Evolutionary conservation across 1,284 basidiomycete genomes (phyloP).

Genomic region (Hymenochaete sp.): DNA sequence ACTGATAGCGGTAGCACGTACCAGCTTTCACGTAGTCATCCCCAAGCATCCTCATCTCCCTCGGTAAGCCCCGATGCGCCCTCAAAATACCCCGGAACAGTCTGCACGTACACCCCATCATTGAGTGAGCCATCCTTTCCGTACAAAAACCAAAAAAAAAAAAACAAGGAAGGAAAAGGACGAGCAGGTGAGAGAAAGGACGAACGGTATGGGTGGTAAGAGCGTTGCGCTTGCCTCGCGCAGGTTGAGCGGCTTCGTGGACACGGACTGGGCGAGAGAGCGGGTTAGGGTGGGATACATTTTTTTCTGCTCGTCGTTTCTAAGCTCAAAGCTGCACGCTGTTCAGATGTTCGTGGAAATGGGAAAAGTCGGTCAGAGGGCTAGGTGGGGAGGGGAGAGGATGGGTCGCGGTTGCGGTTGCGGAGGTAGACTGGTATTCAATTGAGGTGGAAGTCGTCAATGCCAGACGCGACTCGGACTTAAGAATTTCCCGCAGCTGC

Average conservation of each 20-base stretch:
- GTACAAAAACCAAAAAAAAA: not conserved
- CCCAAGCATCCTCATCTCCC: slow-evolving; percentile 79
- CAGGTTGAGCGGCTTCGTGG: slow-evolving; percentile 54
- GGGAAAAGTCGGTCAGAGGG: too few relatives aligned
- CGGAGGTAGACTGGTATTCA: too few relatives aligned
- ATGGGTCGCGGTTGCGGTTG: too few relatives aligned
- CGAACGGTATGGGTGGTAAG: slow-evolving; percentile 76
- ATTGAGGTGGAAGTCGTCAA: too few relatives aligned
- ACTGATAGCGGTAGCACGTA: slow-evolving; percentile 25
- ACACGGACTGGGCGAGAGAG: slow-evolving; percentile 61
- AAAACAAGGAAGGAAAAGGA: not conserved
- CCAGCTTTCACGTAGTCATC: slow-evolving; percentile 85
- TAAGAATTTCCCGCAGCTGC: too few relatives aligned
- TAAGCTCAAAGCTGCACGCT: too few relatives aligned
- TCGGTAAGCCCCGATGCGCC: slow-evolving; percentile 65
- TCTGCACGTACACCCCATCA: slow-evolving; percentile 31
- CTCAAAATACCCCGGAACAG: slow-evolving; percentile 77
- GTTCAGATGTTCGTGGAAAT: too few relatives aligned
- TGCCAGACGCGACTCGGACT: too few relatives aligned
- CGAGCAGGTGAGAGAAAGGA: slow-evolving; percentile 20
- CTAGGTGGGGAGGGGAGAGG: too few relatives aligned
- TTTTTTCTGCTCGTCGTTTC: too few relatives aligned
- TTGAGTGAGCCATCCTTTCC: too few relatives aligned
- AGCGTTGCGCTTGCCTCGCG: slow-evolving; percentile 60
- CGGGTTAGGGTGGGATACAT: too few relatives aligned